These are phyloP conservation scores for Phytophthora constricta DNA, from an alignment of 352 stramenopile genomes.

Conservation along the genomic window DNA sequence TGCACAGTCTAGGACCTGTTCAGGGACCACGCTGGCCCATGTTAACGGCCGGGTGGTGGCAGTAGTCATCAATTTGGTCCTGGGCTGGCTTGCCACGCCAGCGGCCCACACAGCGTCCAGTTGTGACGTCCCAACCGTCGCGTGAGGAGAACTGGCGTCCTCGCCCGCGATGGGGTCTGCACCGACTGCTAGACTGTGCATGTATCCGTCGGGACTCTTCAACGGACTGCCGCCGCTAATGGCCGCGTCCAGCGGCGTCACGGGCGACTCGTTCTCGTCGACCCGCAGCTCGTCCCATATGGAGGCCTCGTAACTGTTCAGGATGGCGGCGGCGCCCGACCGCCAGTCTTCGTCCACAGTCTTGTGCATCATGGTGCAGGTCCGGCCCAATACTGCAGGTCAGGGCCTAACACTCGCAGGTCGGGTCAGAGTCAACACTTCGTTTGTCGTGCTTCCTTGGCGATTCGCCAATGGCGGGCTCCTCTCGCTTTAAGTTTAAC, in stretches of 20 bases:
- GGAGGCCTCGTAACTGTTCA: slow-evolving; percentile 27
- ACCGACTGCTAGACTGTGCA: slow-evolving; percentile 17
- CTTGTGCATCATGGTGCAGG: slow-evolving; percentile 32
- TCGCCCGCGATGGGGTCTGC: slow-evolving; percentile 22
- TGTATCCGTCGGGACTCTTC: slow-evolving; percentile 17
- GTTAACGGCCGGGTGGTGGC: slow-evolving; percentile 18
- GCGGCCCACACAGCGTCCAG: slow-evolving; percentile 29
- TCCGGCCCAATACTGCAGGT: too few species aligned
- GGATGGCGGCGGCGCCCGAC: slow-evolving; percentile 19
- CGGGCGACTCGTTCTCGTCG: slow-evolving; percentile 8
- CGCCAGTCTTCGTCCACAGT: slow-evolving; percentile 20
- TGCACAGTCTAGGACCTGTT: slow-evolving; percentile 26
- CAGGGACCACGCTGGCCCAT: slow-evolving; percentile 24
- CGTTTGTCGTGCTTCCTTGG: too few species aligned
- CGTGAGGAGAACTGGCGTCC: neutral
- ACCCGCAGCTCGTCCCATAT: slow-evolving; percentile 28
- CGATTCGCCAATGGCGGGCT: too few species aligned
- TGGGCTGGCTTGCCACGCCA: slow-evolving; percentile 16
- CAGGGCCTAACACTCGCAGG: too few species aligned
- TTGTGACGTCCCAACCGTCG: neutral
- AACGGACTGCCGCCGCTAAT: slow-evolving; percentile 24
- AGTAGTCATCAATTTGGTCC: slow-evolving; percentile 18
- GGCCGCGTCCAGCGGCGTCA: neutral
- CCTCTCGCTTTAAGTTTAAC: neutral
- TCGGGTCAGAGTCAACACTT: too few species aligned